These are phyloP conservation scores for Aspergillus sp. DNA, from an alignment of 2,329 filamentous ascomycete genomes.

Conservation along the genomic window DNA sequence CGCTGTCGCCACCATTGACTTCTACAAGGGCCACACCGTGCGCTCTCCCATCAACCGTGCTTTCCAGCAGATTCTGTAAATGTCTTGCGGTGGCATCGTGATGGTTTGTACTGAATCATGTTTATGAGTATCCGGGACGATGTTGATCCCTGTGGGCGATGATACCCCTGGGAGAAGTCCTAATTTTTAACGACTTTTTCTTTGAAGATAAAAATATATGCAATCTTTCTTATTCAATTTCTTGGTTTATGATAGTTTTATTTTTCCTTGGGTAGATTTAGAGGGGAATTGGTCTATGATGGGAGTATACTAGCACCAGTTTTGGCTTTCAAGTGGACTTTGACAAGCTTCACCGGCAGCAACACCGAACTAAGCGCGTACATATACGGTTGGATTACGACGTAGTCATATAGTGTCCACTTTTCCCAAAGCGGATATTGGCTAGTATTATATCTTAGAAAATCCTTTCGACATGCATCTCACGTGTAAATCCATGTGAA, in stretches of 20 bases:
- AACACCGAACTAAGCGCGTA: not conserved
- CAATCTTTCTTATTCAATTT: not conserved
- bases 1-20: constrained; percentile 85
- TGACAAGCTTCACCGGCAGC: not conserved
- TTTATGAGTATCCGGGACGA: constrained; percentile 30
- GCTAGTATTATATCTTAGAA: not conserved
- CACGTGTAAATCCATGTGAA: not conserved
- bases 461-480: not conserved
- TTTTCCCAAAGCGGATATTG: not conserved
- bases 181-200: constrained; percentile 24
- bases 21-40: constrained; percentile 95
- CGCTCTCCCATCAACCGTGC: constrained; percentile 96
- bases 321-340: not conserved
- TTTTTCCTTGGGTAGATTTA: constrained; percentile 21
- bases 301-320: not conserved
- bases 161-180: constrained; percentile 14
- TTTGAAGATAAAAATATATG: constrained; percentile 17
- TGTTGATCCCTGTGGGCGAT: constrained; percentile 14
- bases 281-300: constrained; percentile 1
- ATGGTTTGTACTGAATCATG: constrained; percentile 27
- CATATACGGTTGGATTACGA: not conserved
- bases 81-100: constrained; percentile 20
- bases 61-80: constrained; percentile 94
- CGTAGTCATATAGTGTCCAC: too few relatives aligned
- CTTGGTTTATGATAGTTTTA: not conserved